These are phyloP conservation scores for Pestalotiopsis sp. DNA, from an alignment of 2,329 filamentous ascomycete genomes.

Conservation along the genomic window DNA sequence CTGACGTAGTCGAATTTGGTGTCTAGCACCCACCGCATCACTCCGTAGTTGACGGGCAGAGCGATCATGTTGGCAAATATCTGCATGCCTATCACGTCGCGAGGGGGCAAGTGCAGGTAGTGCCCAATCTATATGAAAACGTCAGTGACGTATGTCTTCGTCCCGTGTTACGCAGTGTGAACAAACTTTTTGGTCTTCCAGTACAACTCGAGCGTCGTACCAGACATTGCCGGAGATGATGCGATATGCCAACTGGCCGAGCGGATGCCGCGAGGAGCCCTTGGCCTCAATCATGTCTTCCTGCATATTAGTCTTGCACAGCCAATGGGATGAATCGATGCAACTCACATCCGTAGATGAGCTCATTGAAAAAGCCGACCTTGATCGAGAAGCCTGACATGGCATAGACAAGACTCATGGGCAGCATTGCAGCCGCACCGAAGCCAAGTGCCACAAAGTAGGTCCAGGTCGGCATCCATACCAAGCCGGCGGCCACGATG, in stretches of 20 bases:
- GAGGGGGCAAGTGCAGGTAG: conserved; percentile 62
- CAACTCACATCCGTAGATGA: conserved; percentile 48
- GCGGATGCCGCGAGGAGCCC: conserved; percentile 5
- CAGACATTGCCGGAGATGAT: conserved; percentile 62
- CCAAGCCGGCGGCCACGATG: conserved; percentile 48
- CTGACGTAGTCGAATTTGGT: conserved; percentile 57
- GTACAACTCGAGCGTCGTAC: conserved; percentile 58
- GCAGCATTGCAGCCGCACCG: conserved; percentile 55
- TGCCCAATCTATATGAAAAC: conserved; percentile 50
- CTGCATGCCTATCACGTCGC: conserved; percentile 60
- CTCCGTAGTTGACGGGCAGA: conserved; percentile 61
- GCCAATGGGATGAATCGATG: background rate
- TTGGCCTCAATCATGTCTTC: conserved; percentile 8
- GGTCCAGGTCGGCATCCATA: conserved; percentile 62
- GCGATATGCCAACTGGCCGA: conserved; percentile 40
- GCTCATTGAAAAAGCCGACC: conserved; percentile 58
- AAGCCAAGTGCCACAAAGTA: conserved; percentile 57
- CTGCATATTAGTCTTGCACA: background rate
- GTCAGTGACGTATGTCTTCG: background rate
- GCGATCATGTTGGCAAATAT: conserved; percentile 59
- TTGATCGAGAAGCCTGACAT: conserved; percentile 38
- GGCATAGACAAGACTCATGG: conserved; percentile 60
- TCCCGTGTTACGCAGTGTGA: background rate
- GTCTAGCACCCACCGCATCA: conserved; percentile 59
- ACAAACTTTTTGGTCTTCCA: conserved; percentile 50